A percentile compares a stretch with the other conserved stretches of the same genome.
Evolutionary conservation across 148 eudicot genomes (phyloP).

Genomic region (Cornus florida): DNA sequence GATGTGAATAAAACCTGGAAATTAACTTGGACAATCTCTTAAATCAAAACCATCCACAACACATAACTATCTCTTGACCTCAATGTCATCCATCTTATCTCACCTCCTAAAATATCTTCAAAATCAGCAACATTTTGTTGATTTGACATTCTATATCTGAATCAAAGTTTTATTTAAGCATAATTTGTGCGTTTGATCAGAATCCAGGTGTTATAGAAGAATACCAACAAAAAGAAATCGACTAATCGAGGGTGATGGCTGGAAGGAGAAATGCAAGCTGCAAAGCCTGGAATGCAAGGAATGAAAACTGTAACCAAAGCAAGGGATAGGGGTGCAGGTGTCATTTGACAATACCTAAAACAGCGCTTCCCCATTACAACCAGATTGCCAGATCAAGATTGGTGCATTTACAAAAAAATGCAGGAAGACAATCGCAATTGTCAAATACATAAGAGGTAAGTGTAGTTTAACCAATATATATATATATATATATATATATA

Average conservation of each 20-base stretch:
- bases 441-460: neutral
- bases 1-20: neutral
- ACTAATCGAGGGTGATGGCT: neutral
- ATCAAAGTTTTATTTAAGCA: neutral
- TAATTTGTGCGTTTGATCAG: neutral
- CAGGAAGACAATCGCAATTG: neutral
- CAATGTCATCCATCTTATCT: neutral
- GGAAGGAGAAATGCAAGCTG: neutral
- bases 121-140: neutral
- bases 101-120: neutral
- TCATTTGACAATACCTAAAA: neutral
- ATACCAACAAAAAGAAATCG: neutral
- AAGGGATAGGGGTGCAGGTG: slow-evolving; percentile 2
- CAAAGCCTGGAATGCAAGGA: neutral
- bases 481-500: too few species aligned
- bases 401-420: neutral
- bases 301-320: neutral
- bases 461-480: too few species aligned
- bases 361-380: neutral
- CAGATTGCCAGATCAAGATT: neutral
- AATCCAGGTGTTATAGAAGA: neutral
- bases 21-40: neutral
- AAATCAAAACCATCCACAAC: neutral
- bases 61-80: neutral
- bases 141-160: neutral